phyloP scores from a whole-genome alignment of 169 alveolate genomes.

The Plasmodium vivax region DNA sequence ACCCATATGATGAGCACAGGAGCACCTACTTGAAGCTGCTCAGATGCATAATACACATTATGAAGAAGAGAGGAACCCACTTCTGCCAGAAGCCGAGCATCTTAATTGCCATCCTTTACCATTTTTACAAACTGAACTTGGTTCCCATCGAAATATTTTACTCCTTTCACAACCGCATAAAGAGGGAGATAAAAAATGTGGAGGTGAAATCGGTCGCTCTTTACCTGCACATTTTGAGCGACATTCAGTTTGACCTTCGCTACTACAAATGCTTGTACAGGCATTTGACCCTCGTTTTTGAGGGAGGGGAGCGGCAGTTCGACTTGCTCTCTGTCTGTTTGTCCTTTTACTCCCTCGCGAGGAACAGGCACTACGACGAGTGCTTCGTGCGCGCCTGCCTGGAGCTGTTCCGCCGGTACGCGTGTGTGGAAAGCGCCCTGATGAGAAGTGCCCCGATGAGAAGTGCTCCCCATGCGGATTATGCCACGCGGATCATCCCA shows the following conservation, averaged over 20 bases:
- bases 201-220: constrained; percentile 39
- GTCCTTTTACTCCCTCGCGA: constrained; percentile 48
- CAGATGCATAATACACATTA: constrained; percentile 20
- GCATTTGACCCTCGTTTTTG: constrained; percentile 8
- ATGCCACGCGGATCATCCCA: too few relatives aligned
- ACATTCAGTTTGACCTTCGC: constrained; percentile 18
- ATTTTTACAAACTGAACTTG: constrained; percentile 48
- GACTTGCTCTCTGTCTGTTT: constrained; percentile 20
- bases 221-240: constrained; percentile 37
- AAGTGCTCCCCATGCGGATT: neutral
- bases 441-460: too few relatives aligned
- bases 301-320: neutral
- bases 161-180: constrained; percentile 24
- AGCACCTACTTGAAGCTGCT: constrained; percentile 39
- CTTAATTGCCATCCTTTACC: constrained; percentile 27
- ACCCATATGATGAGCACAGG: constrained; percentile 14
- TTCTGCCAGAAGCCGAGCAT: constrained; percentile 26
- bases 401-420: neutral
- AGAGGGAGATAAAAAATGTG: constrained; percentile 36
- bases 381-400: constrained; percentile 14
- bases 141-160: constrained; percentile 70
- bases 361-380: constrained; percentile 24
- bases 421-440: neutral
- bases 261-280: constrained; percentile 34
- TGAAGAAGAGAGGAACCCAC: constrained; percentile 2